Evolutionary conservation across 441 rosid species (phyloP).

Genomic region (Arabidopsis hybrid): DNA sequence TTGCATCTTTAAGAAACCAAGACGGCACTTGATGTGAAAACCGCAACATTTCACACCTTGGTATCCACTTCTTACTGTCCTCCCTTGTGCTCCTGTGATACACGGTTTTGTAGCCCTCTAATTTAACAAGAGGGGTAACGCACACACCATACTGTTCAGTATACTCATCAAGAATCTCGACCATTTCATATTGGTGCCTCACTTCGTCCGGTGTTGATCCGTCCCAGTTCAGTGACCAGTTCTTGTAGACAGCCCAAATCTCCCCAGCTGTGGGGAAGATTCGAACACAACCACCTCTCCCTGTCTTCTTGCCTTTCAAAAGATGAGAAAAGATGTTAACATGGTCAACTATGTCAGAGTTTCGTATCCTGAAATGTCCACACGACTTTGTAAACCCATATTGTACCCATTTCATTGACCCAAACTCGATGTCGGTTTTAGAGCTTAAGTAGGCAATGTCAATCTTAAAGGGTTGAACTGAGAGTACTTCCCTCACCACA

Average conservation of each 20-base stretch:
- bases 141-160: slow-evolving; percentile 91
- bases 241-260: slow-evolving; percentile 93
- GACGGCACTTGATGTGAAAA: slow-evolving; percentile 94
- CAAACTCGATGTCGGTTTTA: slow-evolving; percentile 89
- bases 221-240: slow-evolving; percentile 91
- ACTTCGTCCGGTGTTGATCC: slow-evolving; percentile 78
- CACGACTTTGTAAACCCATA: slow-evolving; percentile 80
- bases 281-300: slow-evolving; percentile 96
- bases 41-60: slow-evolving; percentile 88
- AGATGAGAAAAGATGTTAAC: slow-evolving; percentile 96
- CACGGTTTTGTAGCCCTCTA: slow-evolving; percentile 87
- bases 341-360: slow-evolving; percentile 81
- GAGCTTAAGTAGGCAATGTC: slow-evolving; percentile 89
- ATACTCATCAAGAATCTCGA: slow-evolving; percentile 91
- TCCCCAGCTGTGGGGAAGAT: slow-evolving; percentile 87
- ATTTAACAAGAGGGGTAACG: slow-evolving; percentile 72
- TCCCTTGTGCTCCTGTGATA: slow-evolving; percentile 66
- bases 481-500: slow-evolving; percentile 81
- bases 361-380: slow-evolving; percentile 91
- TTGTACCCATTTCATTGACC: slow-evolving; percentile 79
- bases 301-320: slow-evolving; percentile 81
- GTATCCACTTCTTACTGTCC: slow-evolving; percentile 79
- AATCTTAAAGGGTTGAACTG: slow-evolving; percentile 85
- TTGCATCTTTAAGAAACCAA: slow-evolving; percentile 76
- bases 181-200: slow-evolving; percentile 97